Evolutionary conservation across 1,139 yeast species (phyloP), one percentile per base, ranked within the genome.

Genomic region (Geotrichum bryndzae): DNA sequence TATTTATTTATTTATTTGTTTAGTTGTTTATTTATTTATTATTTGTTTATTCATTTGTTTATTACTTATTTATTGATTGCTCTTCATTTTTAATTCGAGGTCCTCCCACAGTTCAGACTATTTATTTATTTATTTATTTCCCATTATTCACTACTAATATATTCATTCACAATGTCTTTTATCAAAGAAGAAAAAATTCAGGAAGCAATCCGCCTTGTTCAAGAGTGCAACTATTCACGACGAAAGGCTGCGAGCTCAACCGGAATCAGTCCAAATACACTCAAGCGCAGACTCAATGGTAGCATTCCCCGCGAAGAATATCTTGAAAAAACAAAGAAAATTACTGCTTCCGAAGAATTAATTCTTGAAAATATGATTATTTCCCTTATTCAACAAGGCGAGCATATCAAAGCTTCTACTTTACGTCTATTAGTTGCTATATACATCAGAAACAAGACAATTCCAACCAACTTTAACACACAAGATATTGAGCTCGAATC

Each of bases 281-380:
- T 60, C 15, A 60, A 60, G 38, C 63, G 63, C 27, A n/a, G 63
- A 31, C 60, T 60, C 46, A 56, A 60, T 22, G 63, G 63, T 10
- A 57, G 60, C 22, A 53, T 60, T 15, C 59, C 63, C 8, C 59
- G 63, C n/a, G 60, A 52, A 48, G 60, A 57, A 45, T 60, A 60
- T 51, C 51, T 60, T 6, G 63, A 60, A 38, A 33, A 56, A 13
- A 56, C 59, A 8, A 60, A 60, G 29, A 60, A 60, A 51, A 60
- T 60, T 31, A 54, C 59, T 2, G 59, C 59, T 13, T 13, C 46
- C 2, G 63, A 60, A 33, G 63, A 60, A 33, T 22, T 60, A n/a
- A 46, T 60, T 8, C 18, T 60, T 31, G 63, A 60, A 51, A 53
- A 58, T 51, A 53, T 57, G 53, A 45, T 60, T 35, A 41, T 56